phyloP scores from a whole-genome alignment of 352 stramenopile species.

The Globisporangium irregulare region DNA sequence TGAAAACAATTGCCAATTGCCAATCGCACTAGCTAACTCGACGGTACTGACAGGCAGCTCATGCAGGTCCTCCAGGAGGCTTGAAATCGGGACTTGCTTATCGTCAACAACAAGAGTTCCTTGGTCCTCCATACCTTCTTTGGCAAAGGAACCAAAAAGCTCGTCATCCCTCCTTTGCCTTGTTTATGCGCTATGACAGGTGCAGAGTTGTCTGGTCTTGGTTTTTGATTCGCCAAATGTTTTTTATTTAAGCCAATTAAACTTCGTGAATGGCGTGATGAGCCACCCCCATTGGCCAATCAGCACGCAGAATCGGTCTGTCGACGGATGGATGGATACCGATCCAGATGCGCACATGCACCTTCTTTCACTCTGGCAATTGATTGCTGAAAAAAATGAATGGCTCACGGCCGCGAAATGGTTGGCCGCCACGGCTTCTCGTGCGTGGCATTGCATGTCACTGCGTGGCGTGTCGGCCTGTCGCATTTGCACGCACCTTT shows the following conservation, averaged over 20 bases:
- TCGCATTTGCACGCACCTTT: neutral
- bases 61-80: too few species aligned
- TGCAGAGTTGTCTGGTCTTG: neutral
- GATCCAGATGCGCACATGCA: neutral
- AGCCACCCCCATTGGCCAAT: neutral
- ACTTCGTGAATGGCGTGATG: neutral
- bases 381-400: too few species aligned
- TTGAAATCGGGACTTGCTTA: too few species aligned
- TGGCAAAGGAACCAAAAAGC: too few species aligned
- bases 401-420: neutral
- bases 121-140: too few species aligned
- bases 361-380: too few species aligned
- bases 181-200: too few species aligned
- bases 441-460: neutral
- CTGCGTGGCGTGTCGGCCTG: neutral
- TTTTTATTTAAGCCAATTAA: neutral
- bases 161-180: too few species aligned
- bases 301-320: neutral
- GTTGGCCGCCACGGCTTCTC: neutral
- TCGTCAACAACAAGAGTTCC: too few species aligned
- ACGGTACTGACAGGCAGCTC: too few species aligned
- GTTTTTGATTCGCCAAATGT: neutral
- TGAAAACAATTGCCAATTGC: too few species aligned
- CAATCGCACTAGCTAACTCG: too few species aligned
- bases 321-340: slow-evolving; percentile 7